phyloP scores from a whole-genome alignment of 129 eudicot species.

The Flaveria ramosissima region DNA sequence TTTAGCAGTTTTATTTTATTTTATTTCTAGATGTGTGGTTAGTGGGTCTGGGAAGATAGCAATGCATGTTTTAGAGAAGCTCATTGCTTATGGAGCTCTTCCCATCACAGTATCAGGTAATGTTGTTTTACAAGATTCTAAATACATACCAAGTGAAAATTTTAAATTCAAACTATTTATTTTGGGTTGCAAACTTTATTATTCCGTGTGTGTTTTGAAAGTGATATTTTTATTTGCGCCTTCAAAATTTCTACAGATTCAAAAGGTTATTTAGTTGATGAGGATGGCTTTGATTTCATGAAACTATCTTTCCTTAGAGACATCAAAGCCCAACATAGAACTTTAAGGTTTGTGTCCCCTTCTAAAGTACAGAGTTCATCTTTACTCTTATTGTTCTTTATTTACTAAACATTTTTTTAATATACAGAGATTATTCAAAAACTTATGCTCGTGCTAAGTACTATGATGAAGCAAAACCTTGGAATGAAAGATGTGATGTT shows the following conservation, averaged over 20 bases:
- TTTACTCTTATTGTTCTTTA: constrained; percentile 11
- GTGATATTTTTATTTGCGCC: background rate
- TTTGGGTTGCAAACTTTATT: background rate
- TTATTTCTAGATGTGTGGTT: constrained; percentile 72
- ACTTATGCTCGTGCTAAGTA: constrained; percentile 94
- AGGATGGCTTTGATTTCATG: constrained; percentile 92
- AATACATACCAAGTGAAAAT: background rate
- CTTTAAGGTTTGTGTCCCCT: constrained; percentile 70
- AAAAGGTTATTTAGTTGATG: constrained; percentile 97
- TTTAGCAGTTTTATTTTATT: constrained; percentile 11
- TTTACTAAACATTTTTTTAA: background rate
- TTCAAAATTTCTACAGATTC: constrained; percentile 58
- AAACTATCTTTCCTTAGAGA: constrained; percentile 86
- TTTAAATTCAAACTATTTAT: background rate
- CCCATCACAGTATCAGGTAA: constrained; percentile 97
- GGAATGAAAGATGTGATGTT: constrained; percentile 96
- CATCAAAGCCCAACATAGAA: constrained; percentile 86
- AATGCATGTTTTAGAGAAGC: constrained; percentile 96
- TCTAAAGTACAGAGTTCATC: background rate
- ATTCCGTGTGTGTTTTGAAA: constrained; percentile 6
- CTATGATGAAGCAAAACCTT: constrained; percentile 93
- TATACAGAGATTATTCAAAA: constrained; percentile 92
- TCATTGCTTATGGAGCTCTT: constrained; percentile 84
- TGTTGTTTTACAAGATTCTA: background rate
- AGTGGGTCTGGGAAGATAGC: constrained; percentile 99